A percentile compares a stretch with the other conserved stretches of the same genome.
phyloP scores from a whole-genome alignment of 1,139 yeast species.

The Protomyces inouyei region DNA sequence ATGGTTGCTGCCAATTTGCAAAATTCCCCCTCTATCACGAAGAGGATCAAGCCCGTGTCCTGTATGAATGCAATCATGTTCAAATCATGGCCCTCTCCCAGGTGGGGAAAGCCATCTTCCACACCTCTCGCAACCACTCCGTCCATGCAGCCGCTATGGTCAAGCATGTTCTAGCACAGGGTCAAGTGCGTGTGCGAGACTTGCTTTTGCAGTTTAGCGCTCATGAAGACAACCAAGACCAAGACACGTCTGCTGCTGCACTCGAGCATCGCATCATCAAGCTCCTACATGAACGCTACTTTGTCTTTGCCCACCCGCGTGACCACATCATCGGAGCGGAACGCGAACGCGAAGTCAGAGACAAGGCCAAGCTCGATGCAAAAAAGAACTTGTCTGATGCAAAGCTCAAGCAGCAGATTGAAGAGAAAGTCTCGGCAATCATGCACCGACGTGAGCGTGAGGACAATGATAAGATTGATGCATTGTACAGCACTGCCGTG shows the following conservation, averaged over 20 bases:
- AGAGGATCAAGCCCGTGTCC: slow-evolving; percentile 20
- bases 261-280: slow-evolving; percentile 1
- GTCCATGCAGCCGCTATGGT: slow-evolving; percentile 56
- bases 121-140: slow-evolving; percentile 13
- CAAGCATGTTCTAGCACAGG: slow-evolving; percentile 65
- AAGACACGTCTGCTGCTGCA: neutral
- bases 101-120: slow-evolving; percentile 20
- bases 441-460: neutral
- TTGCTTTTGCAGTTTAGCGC: slow-evolving; percentile 1
- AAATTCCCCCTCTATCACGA: slow-evolving; percentile 33
- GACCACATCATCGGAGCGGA: neutral
- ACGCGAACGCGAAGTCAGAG: neutral
- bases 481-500: slow-evolving; percentile 10
- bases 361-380: neutral
- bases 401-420: neutral
- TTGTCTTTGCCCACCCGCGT: neutral
- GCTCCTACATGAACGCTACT: neutral
- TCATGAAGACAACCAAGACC: neutral
- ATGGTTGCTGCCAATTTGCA: slow-evolving; percentile 38
- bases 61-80: slow-evolving; percentile 26
- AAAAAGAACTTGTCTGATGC: slow-evolving; percentile 1
- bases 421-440: neutral
- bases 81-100: slow-evolving; percentile 23
- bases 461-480: slow-evolving; percentile 3
- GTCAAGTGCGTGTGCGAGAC: slow-evolving; percentile 40